These are phyloP conservation scores for Phytophthora europaea DNA, from an alignment of 352 stramenopile genomes.

Conservation along the genomic window DNA sequence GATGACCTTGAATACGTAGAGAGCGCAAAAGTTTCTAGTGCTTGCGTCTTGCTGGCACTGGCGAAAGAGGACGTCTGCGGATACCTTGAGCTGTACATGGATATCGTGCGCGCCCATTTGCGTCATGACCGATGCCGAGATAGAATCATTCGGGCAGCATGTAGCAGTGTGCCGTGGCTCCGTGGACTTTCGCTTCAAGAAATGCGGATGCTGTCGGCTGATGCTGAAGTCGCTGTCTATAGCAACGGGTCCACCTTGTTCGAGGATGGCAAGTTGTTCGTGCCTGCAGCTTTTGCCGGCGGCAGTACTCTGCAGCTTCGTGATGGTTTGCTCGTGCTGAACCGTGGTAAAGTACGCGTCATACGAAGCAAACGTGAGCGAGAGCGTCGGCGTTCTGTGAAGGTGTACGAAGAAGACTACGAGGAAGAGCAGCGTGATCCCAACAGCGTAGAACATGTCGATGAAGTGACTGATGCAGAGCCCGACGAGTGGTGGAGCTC, in stretches of 20 bases:
- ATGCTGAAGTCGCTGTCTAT: conserved; percentile 57
- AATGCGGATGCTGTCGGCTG: conserved; percentile 54
- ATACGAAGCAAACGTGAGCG: conserved; percentile 25
- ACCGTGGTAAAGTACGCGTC: conserved; percentile 38
- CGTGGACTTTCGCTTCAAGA: conserved; percentile 59
- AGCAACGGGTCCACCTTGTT: conserved; percentile 54
- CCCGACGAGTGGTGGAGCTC: conserved; percentile 43
- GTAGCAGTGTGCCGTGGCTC: conserved; percentile 54
- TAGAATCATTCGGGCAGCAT: conserved; percentile 51
- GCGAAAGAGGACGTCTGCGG: conserved; percentile 62
- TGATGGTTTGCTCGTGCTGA: conserved; percentile 46
- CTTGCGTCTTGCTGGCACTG: conserved; percentile 61
- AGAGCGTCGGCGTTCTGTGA: conserved; percentile 2
- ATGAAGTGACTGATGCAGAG: conserved; percentile 21
- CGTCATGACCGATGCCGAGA: conserved; percentile 62
- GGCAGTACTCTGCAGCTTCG: conserved; percentile 24
- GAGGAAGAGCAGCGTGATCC: conserved; percentile 9
- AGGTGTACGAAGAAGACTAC: conserved; percentile 1
- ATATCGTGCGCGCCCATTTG: conserved; percentile 72
- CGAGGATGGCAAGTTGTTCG: conserved; percentile 46
- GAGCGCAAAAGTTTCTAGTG: conserved; percentile 43
- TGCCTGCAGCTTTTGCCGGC: conserved; percentile 11
- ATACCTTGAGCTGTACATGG: conserved; percentile 75
- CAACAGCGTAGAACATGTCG: conserved; percentile 7
- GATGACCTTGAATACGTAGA: conserved; percentile 59